Percentiles rank a stretch among this genome's conserved stretches.
Conservation (phyloP, 257 asterid genomes). For the Galeopsis tetrahit region DNA sequence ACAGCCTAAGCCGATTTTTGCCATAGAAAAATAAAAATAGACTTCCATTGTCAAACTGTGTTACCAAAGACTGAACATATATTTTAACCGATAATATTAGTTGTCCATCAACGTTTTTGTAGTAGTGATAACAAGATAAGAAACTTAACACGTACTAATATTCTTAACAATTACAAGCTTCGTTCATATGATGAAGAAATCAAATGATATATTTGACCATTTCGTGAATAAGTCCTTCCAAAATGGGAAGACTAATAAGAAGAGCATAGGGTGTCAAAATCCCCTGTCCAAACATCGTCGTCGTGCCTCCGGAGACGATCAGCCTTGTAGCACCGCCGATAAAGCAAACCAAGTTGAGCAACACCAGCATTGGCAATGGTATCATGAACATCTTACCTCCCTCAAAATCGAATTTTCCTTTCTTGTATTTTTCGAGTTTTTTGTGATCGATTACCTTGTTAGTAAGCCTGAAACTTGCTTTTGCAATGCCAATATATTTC, state of each 20-base stretch:
- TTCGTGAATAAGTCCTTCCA: slow-evolving; percentile 63
- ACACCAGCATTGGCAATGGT: slow-evolving; percentile 67
- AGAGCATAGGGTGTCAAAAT: slow-evolving; percentile 55
- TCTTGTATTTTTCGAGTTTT: slow-evolving; percentile 59
- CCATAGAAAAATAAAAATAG: too few relatives aligned
- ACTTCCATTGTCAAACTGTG: too few relatives aligned
- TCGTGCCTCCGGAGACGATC: slow-evolving; percentile 42
- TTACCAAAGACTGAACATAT: too few relatives aligned
- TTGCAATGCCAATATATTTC: slow-evolving; percentile 47
- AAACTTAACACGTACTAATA: too few relatives aligned
- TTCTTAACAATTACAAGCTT: too few relatives aligned
- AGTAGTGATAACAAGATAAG: too few relatives aligned
- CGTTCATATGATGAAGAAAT: too few relatives aligned
- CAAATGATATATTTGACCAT: slow-evolving; percentile 47
- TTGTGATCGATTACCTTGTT: slow-evolving; percentile 67
- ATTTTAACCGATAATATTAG: too few relatives aligned
- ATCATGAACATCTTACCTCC: slow-evolving; percentile 73
- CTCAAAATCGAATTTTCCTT: slow-evolving; percentile 62
- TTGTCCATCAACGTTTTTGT: too few relatives aligned
- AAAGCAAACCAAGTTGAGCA: slow-evolving; percentile 63
- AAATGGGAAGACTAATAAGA: slow-evolving; percentile 64
- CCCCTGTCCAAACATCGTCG: slow-evolving; percentile 75
- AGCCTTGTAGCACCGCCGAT: slow-evolving; percentile 54
- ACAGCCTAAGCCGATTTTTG: too few relatives aligned
- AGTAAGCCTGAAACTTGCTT: slow-evolving; percentile 60